These are phyloP conservation scores for Rhodotorula glutinis DNA, from an alignment of 1,284 basidiomycete genomes.

Conservation along the genomic window DNA sequence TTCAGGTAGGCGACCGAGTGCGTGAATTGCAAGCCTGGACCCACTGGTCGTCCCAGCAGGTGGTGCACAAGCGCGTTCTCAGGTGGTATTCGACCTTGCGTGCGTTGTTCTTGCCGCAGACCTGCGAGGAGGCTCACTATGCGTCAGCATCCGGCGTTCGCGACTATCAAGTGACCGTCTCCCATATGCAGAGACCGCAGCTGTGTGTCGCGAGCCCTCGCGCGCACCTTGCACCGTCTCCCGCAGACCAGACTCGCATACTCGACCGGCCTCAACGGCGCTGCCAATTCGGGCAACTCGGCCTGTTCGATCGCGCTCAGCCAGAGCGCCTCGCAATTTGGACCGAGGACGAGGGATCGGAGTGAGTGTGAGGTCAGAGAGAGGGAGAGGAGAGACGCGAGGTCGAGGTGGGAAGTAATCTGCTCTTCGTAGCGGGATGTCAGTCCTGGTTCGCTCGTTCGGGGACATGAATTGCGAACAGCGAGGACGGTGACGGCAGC, in stretches of 20 bases:
- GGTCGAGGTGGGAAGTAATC: constrained; percentile 10
- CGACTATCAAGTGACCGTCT: too few relatives aligned
- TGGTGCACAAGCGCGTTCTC: constrained; percentile 16
- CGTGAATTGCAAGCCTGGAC: neutral
- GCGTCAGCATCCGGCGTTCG: too few relatives aligned
- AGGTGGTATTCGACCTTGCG: constrained; percentile 21
- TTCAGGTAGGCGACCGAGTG: neutral
- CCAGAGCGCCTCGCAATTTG: constrained; percentile 4
- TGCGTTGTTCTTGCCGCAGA: constrained; percentile 11
- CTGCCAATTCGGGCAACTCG: constrained; percentile 13
- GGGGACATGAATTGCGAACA: too few relatives aligned
- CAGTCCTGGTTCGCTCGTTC: too few relatives aligned
- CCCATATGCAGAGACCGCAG: neutral
- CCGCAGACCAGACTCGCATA: constrained; percentile 12
- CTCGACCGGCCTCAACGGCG: constrained; percentile 1
- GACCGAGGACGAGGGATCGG: neutral
- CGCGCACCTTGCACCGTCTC: constrained; percentile 11
- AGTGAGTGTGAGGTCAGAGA: constrained; percentile 3
- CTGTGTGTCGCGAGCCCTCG: neutral
- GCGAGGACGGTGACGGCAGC: too few relatives aligned
- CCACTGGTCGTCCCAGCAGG: constrained; percentile 24
- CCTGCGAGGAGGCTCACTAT: neutral
- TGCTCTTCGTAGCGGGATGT: too few relatives aligned
- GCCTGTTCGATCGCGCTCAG: neutral
- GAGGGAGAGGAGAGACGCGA: constrained; percentile 11